A percentile compares a stretch with the other conserved stretches of the same genome.
These are phyloP conservation scores for Xylariaceae sp. DNA, from an alignment of 2,329 filamentous ascomycete genomes.

Conservation along the genomic window DNA sequence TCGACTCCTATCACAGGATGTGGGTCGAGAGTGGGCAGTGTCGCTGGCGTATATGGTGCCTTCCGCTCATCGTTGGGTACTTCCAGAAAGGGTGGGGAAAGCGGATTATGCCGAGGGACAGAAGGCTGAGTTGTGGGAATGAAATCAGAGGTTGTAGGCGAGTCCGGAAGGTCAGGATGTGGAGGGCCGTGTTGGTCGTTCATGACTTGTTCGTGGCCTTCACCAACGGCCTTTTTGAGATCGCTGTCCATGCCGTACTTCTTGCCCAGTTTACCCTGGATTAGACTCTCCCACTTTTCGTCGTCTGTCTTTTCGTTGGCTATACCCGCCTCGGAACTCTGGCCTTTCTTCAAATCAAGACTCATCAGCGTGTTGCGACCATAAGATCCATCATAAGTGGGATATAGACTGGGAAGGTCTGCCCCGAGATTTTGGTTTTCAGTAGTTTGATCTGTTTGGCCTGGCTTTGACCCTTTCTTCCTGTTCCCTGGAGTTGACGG, in stretches of 20 bases:
- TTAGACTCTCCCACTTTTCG: slow-evolving; percentile 9
- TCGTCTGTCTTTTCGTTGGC: slow-evolving; percentile 19
- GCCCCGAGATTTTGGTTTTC: slow-evolving; percentile 7
- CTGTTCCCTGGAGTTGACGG: slow-evolving; percentile 1
- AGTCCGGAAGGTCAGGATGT: background rate
- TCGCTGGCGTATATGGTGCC: slow-evolving; percentile 15
- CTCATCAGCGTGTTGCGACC: slow-evolving; percentile 29
- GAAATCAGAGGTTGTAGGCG: background rate
- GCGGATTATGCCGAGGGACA: slow-evolving; percentile 14
- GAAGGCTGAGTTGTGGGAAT: slow-evolving; percentile 3
- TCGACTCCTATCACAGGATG: slow-evolving; percentile 13
- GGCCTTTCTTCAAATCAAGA: slow-evolving; percentile 17
- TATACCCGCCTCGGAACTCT: slow-evolving; percentile 11
- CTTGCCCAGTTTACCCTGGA: slow-evolving; percentile 7
- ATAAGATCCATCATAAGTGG: slow-evolving; percentile 29
- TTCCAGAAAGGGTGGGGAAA: slow-evolving; percentile 9
- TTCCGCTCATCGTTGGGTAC: background rate
- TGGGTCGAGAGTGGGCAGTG: slow-evolving; percentile 13
- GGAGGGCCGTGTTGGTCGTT: slow-evolving; percentile 4
- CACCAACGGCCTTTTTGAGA: slow-evolving; percentile 16
- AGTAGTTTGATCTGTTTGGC: slow-evolving; percentile 1
- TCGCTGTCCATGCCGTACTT: slow-evolving; percentile 21
- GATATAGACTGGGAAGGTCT: slow-evolving; percentile 25
- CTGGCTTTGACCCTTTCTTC: slow-evolving; percentile 2
- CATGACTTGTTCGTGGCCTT: slow-evolving; percentile 18